Percentiles rank a stretch among this genome's conserved stretches.
These are phyloP conservation scores for Purpureocillium takamizusanense DNA, from an alignment of 2,329 filamentous ascomycete species.

Conservation along the genomic window DNA sequence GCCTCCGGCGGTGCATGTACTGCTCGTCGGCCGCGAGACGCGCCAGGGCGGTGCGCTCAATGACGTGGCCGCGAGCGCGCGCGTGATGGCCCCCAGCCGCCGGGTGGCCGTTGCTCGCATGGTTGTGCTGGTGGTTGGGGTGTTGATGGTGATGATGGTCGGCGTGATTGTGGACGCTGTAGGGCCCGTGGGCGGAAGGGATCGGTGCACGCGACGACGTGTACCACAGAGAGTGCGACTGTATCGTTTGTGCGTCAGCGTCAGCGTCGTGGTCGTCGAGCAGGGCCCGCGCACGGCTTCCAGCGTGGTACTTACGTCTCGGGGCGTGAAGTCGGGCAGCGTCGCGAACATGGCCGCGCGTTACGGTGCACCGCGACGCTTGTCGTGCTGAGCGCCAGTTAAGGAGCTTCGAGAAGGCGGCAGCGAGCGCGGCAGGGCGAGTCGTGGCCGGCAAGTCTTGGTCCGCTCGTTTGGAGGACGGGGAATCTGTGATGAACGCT, in stretches of 20 bases:
- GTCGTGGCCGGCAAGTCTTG: too few species aligned
- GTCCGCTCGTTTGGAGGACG: too few species aligned
- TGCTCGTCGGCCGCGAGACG: conserved; percentile 69
- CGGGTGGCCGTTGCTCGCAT: conserved; percentile 17
- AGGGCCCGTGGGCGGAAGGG: conserved; percentile 21
- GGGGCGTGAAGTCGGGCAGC: conserved; percentile 59
- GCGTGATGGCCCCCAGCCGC: too few species aligned
- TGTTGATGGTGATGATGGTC: conserved; percentile 6
- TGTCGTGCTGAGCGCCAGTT: neutral
- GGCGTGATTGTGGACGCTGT: conserved; percentile 21
- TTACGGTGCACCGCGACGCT: neutral
- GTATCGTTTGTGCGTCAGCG: conserved; percentile 3
- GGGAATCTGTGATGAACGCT: too few species aligned
- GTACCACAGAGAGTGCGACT: conserved; percentile 71
- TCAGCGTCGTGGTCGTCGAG: neutral
- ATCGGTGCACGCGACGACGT: conserved; percentile 49
- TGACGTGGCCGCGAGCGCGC: conserved; percentile 32
- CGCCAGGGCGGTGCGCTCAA: conserved; percentile 55
- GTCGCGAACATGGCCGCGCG: conserved; percentile 45
- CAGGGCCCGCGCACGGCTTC: too few species aligned
- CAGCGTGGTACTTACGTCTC: conserved; percentile 47
- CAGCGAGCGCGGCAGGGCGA: too few species aligned
- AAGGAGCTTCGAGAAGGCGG: too few species aligned
- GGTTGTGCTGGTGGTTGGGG: too few species aligned
- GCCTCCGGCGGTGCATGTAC: conserved; percentile 64